Evolutionary conservation across 805 yeast species (phyloP), one percentile per base, ranked within the genome.

Genomic region (Ogataea naganishii): DNA sequence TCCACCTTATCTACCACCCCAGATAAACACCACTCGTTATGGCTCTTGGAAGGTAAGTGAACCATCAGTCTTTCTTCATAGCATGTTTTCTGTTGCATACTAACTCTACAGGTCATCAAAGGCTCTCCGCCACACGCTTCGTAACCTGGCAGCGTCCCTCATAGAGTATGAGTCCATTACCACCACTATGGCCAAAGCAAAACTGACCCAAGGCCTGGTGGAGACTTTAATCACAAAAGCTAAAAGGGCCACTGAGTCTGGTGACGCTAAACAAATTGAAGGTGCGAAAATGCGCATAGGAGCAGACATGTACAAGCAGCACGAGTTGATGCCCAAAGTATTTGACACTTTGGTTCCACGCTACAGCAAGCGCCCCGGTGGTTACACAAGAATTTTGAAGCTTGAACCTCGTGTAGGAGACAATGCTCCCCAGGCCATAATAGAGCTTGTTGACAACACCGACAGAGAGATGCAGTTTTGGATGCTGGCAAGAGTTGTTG

Each of bases 321-420:
- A 67, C 7, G 51, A 57, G 28, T 56, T 72, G 1, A 41, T 79
- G 24, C 74, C 82, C n/a, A 83, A 80, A 47, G 58, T 92, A 25
- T 62, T 80, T 36, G 68, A 65, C 12, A 84, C 72, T 24, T 62
- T 88, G 23, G 71, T 74, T 4, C 64, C 71, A 24, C 65, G 94
- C 34, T 88, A 81, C 48, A 46, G 60, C 4, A 46, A 56, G 15
- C 71, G 95, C 58, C 49, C 56, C 1, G 82, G 85, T 37, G 96
- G 96, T 1, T 89, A 79, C 60, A 85, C 96, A 3, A 72, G 97
- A 42, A 72, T 89, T 31, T 59, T 86, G 38, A 77, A 72, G 43
- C 62, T 92, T 37, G 97, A 92, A 54, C 85, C 88, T 12, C 68
- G 97, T 41, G 55, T 79, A 27, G 88, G 92, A 33, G 98, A 92